Percentiles rank a stretch among this genome's conserved stretches.
Evolutionary conservation across 1,284 basidiomycete species (phyloP).

Genomic region (Abortiporus biennis): DNA sequence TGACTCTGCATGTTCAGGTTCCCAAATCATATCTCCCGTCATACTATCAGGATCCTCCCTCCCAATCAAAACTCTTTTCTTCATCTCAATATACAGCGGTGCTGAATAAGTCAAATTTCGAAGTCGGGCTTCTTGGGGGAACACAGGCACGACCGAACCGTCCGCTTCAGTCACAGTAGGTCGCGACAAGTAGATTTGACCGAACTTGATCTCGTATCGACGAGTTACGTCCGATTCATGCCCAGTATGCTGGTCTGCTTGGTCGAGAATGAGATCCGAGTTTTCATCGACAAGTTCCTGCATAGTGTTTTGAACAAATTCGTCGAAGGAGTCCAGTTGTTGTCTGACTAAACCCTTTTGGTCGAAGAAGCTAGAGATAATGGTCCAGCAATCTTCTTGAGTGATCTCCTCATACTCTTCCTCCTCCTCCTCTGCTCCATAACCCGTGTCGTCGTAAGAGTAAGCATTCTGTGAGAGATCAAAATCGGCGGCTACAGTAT

Average conservation of each 20-base stretch:
- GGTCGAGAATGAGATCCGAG: conserved; percentile 89
- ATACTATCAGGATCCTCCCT: conserved; percentile 78
- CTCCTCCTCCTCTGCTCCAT: conserved; percentile 56
- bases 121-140: conserved; percentile 96
- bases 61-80: conserved; percentile 78
- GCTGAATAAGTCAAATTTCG: conserved; percentile 96
- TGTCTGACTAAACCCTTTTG: conserved; percentile 97
- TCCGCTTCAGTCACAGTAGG: conserved; percentile 96
- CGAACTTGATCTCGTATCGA: conserved; percentile 96
- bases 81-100: conserved; percentile 95
- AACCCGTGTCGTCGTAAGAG: conserved; percentile 51
- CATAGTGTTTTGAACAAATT: conserved; percentile 99
- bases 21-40: conserved; percentile 82
- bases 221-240: conserved; percentile 74
- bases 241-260: conserved; percentile 93
- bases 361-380: conserved; percentile 95
- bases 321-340: conserved; percentile 98
- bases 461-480: conserved; percentile 42
- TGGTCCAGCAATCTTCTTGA: conserved; percentile 93
- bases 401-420: conserved; percentile 74
- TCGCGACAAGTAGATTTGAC: conserved; percentile 94
- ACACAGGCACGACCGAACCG: conserved; percentile 88
- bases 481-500: conserved; percentile 18
- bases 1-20: conserved; percentile 63
- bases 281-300: conserved; percentile 99